Conservation (phyloP, 78 protist species). For the Trichosphaerium sp. region DNA sequence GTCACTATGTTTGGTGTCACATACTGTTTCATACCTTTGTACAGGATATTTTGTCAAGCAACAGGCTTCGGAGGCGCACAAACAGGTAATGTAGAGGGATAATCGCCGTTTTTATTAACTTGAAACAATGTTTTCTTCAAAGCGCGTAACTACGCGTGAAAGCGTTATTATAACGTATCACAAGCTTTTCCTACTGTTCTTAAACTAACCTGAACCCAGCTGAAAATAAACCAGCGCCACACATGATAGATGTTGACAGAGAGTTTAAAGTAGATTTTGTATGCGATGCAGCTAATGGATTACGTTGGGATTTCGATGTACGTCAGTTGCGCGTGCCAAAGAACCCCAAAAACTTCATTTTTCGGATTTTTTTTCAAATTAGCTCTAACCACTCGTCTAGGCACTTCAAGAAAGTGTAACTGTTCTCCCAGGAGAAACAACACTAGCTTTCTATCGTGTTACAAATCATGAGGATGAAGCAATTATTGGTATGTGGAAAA, state of each 20-base stretch:
- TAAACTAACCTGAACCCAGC: too few species aligned
- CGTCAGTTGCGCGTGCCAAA: not conserved
- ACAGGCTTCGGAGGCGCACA: conserved; percentile 74
- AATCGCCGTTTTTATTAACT: not conserved
- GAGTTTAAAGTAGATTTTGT: not conserved
- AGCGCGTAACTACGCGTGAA: too few species aligned
- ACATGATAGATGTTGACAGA: conserved; percentile 3
- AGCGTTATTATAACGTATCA: too few species aligned
- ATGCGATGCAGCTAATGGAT: not conserved
- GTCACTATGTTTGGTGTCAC: conserved; percentile 31
- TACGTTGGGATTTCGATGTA: not conserved
- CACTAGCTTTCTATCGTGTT: conserved; percentile 69
- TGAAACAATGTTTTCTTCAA: too few species aligned
- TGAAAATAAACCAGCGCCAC: conserved; percentile 15
- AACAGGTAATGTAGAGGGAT: conserved; percentile 11
- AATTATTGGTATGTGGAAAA: conserved; percentile 71
- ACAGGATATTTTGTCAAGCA: conserved; percentile 69
- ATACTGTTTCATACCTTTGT: conserved; percentile 79
- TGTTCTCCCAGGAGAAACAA: conserved; percentile 56
- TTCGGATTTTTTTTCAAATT: not conserved
- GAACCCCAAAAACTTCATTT: not conserved
- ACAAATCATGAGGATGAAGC: conserved; percentile 58
- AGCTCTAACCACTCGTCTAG: not conserved
- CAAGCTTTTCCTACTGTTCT: too few species aligned
- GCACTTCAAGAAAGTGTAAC: not conserved